phyloP scores from a whole-genome alignment of 805 yeast species.

The Spathaspora girioi region DNA sequence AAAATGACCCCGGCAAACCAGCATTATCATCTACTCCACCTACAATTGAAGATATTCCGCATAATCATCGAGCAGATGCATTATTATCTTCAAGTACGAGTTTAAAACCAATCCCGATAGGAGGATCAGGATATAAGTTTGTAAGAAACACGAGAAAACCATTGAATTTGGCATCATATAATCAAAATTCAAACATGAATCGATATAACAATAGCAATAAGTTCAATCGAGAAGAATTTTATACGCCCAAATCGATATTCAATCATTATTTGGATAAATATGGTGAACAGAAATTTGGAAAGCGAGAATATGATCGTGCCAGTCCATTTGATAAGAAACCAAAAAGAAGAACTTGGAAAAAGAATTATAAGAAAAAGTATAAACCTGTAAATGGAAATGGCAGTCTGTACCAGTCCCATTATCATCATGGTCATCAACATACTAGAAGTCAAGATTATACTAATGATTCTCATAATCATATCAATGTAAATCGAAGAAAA shows the following conservation, averaged over 20 bases:
- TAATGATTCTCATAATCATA: conserved; percentile 8
- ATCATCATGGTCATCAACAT: conserved; percentile 7
- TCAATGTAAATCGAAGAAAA: conserved; percentile 9
- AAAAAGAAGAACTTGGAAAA: conserved; percentile 25
- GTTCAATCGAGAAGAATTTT: conserved; percentile 67
- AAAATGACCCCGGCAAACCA: background rate
- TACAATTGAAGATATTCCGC: conserved; percentile 17
- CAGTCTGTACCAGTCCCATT: conserved; percentile 4
- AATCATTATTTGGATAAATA: conserved; percentile 67
- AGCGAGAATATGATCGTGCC: conserved; percentile 5
- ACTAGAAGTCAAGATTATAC: conserved; percentile 5
- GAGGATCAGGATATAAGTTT: conserved; percentile 20
- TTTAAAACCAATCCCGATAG: conserved; percentile 39
- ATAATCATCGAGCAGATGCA: conserved; percentile 43
- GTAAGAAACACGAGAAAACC: conserved; percentile 52
- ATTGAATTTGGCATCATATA: conserved; percentile 62
- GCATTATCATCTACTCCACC: background rate
- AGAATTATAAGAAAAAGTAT: conserved; percentile 16
- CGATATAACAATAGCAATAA: conserved; percentile 11
- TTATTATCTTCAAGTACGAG: conserved; percentile 34
- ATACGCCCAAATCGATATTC: conserved; percentile 74
- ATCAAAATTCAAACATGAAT: conserved; percentile 14
- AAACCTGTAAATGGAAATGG: conserved; percentile 6
- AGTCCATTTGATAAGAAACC: conserved; percentile 4
- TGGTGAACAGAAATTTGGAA: conserved; percentile 39